A percentile compares a stretch with the other conserved stretches of the same genome.
phyloP scores from a whole-genome alignment of 176 grass and related monocot species.

The Bothriochloa decipiens region DNA sequence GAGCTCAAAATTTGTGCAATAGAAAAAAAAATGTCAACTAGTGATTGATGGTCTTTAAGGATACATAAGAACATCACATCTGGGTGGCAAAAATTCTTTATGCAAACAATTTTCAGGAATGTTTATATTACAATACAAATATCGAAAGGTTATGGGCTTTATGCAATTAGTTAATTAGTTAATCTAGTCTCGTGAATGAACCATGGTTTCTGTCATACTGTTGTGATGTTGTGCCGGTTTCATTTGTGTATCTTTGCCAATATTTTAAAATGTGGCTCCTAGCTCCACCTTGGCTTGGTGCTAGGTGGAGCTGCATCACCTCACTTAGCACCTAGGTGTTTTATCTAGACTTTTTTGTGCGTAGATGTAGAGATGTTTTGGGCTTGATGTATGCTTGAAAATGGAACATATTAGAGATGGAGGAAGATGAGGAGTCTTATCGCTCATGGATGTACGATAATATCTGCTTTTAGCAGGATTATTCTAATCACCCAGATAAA shows the following conservation, averaged over 20 bases:
- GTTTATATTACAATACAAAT: constrained; percentile 13
- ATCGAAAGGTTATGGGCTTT: not conserved
- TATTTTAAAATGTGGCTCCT: not conserved
- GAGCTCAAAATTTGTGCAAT: constrained; percentile 31
- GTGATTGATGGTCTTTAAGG: constrained; percentile 28
- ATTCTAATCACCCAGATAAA: no score
- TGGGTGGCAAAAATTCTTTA: constrained; percentile 27
- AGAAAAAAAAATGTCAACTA: constrained; percentile 10
- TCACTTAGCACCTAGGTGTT: not conserved
- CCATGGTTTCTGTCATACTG: constrained; percentile 25
- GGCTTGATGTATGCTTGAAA: not conserved
- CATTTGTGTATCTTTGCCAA: not conserved
- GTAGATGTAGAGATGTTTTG: not conserved
- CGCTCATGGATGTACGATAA: not conserved
- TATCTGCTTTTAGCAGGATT: not conserved
- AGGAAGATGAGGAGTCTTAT: not conserved
- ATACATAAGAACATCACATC: constrained; percentile 25
- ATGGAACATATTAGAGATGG: not conserved
- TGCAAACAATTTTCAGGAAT: constrained; percentile 2
- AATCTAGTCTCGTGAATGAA: not conserved
- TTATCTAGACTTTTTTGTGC: not conserved
- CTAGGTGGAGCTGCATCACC: not conserved
- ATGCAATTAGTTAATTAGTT: constrained; percentile 4
- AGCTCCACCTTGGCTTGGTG: not conserved
- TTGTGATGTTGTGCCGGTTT: not conserved